Base-by-base conservation (phyloP, 2,329 filamentous ascomycete genomes). In the Xylariomycetidae sp. region DNA sequence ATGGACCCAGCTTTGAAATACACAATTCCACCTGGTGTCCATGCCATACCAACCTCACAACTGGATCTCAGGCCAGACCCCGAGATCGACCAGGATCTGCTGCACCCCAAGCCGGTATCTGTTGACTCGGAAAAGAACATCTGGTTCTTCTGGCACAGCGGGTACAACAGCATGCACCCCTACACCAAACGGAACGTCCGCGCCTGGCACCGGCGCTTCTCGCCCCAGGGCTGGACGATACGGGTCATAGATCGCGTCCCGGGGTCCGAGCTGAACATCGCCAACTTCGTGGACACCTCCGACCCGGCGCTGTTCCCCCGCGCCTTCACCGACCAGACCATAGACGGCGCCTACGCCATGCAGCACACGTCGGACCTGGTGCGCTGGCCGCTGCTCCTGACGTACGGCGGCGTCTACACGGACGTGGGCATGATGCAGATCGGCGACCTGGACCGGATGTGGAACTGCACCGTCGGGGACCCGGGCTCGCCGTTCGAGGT, bases 361-460 rank as follows among this genome's bases (percentile, higher is more conserved):
- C 74, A 78, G 45, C 74, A 78, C 46, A 70, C 63, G 0, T 76
- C 72, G 0, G 76, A 80, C 38, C 66, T 80, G 2, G 69, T 79
- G 4, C 67, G 74, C 1, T 77, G 62, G 44, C 74, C 75, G 3
- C 56, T 78, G 10, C 53, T 80, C n/a, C 58, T 76, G 9, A 63
- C 56, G 34, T 73, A 77, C 42, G 74, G 75, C 29, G 75, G 74
- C 17, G 63, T 77, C 1, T 80, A 77, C 44, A 66, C 71, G 1
- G 74, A 79, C 42, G 73, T 73, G 0, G 74, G 74, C 0, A 50
- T 75, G 41, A 61, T 78, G 40, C 69, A 72, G 37, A 76, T 79
- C 38, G 73, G 74, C 6, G 71, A 78, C 51, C 42, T 79, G 3
- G 66, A 79, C 46, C 48, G 57, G 4, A 50, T 78, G 8, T 80